Conservation (phyloP, 768 basidiomycete genomes). For the Albatrellus ellisii region DNA sequence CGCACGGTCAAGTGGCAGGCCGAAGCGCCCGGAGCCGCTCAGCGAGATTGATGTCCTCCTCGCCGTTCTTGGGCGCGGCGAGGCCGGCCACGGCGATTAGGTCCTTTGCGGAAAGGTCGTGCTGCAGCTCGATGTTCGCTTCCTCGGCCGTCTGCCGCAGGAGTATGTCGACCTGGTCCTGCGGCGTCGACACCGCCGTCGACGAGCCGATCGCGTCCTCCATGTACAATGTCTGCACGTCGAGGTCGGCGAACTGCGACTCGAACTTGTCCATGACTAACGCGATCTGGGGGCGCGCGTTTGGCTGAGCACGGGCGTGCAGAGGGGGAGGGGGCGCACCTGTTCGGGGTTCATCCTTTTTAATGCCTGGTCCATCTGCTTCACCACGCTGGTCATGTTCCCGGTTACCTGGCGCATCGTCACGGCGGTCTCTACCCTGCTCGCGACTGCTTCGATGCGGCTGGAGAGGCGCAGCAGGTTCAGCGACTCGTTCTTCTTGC, state of each 20-base stretch:
- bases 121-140: slow-evolving; percentile 89
- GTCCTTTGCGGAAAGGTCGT: slow-evolving; percentile 67
- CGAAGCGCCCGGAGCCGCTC: slow-evolving; percentile 81
- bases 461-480: slow-evolving; percentile 85
- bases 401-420: slow-evolving; percentile 96
- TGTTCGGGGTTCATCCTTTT: slow-evolving; percentile 97
- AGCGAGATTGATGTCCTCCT: slow-evolving; percentile 74
- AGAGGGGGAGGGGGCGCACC: slow-evolving; percentile 33
- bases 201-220: slow-evolving; percentile 92
- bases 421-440: slow-evolving; percentile 94
- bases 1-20: slow-evolving; percentile 67
- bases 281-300: slow-evolving; percentile 53
- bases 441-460: slow-evolving; percentile 93
- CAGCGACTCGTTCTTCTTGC: slow-evolving; percentile 92
- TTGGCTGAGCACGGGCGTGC: background rate
- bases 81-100: slow-evolving; percentile 47
- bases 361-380: slow-evolving; percentile 99
- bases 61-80: slow-evolving; percentile 36
- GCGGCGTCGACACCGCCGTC: slow-evolving; percentile 86
- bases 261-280: slow-evolving; percentile 99
- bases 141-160: slow-evolving; percentile 95
- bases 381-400: slow-evolving; percentile 92
- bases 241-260: slow-evolving; percentile 87
- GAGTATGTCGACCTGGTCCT: slow-evolving; percentile 91
- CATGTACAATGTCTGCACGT: slow-evolving; percentile 97